Percentiles rank a stretch among this genome's conserved stretches.
phyloP scores from a whole-genome alignment of 1,284 basidiomycete genomes.

The Pyrrhoderma noxium region DNA sequence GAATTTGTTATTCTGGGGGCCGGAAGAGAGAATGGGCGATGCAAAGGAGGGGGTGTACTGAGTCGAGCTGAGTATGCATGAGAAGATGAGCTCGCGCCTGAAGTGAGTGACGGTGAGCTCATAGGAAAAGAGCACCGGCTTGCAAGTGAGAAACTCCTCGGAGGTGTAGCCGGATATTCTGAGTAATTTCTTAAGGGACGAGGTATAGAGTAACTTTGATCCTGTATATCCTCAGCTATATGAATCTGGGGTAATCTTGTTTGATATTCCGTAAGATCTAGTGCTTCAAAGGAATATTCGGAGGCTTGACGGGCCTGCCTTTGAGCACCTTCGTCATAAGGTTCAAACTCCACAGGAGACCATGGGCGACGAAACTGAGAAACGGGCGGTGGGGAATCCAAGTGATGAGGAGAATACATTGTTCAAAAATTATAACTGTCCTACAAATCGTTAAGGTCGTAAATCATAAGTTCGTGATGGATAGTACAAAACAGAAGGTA shows the following conservation, averaged over 20 bases:
- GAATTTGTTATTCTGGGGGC: slow-evolving; percentile 18
- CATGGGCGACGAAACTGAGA: slow-evolving; percentile 48
- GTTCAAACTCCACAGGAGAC: slow-evolving; percentile 37
- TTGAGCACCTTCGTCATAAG: slow-evolving; percentile 30
- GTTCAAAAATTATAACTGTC: slow-evolving; percentile 15
- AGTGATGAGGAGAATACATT: slow-evolving; percentile 32
- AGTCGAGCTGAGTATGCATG: slow-evolving; percentile 27
- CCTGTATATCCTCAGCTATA: neutral
- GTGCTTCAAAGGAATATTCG: slow-evolving; percentile 59
- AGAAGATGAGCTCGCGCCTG: slow-evolving; percentile 38
- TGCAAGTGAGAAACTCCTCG: slow-evolving; percentile 32
- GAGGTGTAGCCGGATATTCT: slow-evolving; percentile 34
- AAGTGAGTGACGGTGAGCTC: slow-evolving; percentile 39
- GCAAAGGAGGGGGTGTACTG: slow-evolving; percentile 19
- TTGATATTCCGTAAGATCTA: slow-evolving; percentile 64
- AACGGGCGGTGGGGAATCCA: slow-evolving; percentile 46
- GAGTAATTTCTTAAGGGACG: slow-evolving; percentile 24
- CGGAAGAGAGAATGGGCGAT: slow-evolving; percentile 45
- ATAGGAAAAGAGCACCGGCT: slow-evolving; percentile 30
- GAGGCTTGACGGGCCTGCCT: slow-evolving; percentile 40
- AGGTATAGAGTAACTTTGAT: neutral
- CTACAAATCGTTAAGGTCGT: slow-evolving; percentile 10
- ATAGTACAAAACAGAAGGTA: neutral
- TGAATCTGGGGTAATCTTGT: slow-evolving; percentile 32
- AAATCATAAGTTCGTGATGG: slow-evolving; percentile 10